These are phyloP conservation scores for Harringtonia lauricola DNA, from an alignment of 2,329 filamentous ascomycete species.

Conservation along the genomic window DNA sequence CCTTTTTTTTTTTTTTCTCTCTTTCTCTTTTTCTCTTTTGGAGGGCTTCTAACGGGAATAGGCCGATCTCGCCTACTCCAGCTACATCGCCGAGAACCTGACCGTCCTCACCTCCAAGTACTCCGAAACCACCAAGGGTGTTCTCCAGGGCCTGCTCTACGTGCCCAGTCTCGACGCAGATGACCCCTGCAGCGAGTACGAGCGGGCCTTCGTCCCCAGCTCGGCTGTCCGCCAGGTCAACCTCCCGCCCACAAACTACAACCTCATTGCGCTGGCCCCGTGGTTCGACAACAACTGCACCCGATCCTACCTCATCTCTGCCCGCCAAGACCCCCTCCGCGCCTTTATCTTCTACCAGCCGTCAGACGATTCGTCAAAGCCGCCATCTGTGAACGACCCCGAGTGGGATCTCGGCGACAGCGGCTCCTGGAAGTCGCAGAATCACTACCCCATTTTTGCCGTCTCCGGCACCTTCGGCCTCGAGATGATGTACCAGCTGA, in stretches of 20 bases:
- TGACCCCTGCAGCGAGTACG: constrained; percentile 52
- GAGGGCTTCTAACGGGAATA: constrained; percentile 14
- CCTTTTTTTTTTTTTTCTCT: background rate
- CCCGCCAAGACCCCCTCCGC: constrained; percentile 46
- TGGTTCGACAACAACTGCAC: constrained; percentile 73
- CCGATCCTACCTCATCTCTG: constrained; percentile 55
- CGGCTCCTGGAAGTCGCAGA: constrained; percentile 59
- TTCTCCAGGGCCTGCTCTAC: constrained; percentile 72
- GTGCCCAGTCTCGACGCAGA: constrained; percentile 56
- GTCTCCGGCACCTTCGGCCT: constrained; percentile 57
- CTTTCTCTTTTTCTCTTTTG: background rate
- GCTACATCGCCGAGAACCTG: constrained; percentile 45
- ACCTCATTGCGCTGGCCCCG: constrained; percentile 71
- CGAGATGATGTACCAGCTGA: constrained; percentile 59
- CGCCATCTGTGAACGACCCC: constrained; percentile 52
- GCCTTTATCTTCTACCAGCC: constrained; percentile 55
- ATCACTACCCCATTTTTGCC: constrained; percentile 73
- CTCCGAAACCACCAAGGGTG: constrained; percentile 43
- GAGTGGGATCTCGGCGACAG: constrained; percentile 63
- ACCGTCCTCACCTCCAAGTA: constrained; percentile 66
- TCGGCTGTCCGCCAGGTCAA: constrained; percentile 67
- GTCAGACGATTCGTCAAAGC: constrained; percentile 42
- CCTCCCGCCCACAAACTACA: constrained; percentile 58
- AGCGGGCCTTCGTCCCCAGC: constrained; percentile 54
- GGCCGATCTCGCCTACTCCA: constrained; percentile 40